These are phyloP conservation scores for Quercus variabilis DNA, from an alignment of 306 rosid genomes.

Conservation along the genomic window DNA sequence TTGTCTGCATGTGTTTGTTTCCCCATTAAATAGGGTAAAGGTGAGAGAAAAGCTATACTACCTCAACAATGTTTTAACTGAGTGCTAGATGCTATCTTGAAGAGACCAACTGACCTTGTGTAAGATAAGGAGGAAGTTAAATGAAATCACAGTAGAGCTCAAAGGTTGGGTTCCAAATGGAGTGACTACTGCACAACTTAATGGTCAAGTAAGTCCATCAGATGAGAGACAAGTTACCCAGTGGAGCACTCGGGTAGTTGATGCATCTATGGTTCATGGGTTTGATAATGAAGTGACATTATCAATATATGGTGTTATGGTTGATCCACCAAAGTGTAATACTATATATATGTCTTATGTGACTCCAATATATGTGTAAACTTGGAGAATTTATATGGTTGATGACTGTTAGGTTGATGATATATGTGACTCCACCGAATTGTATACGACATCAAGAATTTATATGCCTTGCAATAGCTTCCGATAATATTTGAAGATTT, in stretches of 20 bases:
- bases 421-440: too few species aligned
- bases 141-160: background rate
- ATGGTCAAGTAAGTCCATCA: background rate
- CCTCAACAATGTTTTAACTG: constrained; percentile 9
- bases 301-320: too few species aligned
- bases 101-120: background rate
- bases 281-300: constrained; percentile 9
- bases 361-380: too few species aligned
- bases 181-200: background rate
- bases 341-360: too few species aligned
- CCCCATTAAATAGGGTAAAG: too few species aligned
- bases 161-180: background rate
- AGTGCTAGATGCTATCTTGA: constrained; percentile 1
- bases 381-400: too few species aligned
- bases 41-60: background rate
- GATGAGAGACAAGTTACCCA: background rate
- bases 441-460: too few species aligned
- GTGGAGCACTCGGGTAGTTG: background rate
- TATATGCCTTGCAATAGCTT: too few species aligned
- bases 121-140: background rate
- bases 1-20: too few species aligned
- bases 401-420: too few species aligned
- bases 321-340: too few species aligned
- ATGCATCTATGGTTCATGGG: constrained; percentile 12
- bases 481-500: too few species aligned